phyloP scores from a whole-genome alignment of 768 basidiomycete genomes.

The Lactarius indigo region DNA sequence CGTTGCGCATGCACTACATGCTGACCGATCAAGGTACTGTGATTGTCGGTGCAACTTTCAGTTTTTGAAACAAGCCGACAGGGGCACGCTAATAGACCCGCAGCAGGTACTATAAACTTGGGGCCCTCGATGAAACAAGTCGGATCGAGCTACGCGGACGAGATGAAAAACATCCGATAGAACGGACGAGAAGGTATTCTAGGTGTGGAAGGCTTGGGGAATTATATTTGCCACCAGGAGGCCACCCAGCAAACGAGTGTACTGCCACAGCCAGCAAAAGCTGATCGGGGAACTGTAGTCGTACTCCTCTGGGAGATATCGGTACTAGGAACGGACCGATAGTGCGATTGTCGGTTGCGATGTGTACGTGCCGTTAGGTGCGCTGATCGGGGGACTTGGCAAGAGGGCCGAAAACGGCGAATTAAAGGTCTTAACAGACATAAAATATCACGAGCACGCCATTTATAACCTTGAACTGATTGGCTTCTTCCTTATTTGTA shows the following conservation, averaged over 20 bases:
- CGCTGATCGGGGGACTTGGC: constrained; percentile 18
- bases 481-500: neutral
- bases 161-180: constrained; percentile 5
- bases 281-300: neutral
- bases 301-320: neutral
- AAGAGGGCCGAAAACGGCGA: neutral
- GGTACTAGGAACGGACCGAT: constrained; percentile 12
- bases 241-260: neutral
- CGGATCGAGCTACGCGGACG: neutral
- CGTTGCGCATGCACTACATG: neutral
- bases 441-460: neutral
- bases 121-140: neutral
- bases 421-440: neutral
- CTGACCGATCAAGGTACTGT: neutral
- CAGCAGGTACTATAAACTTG: neutral
- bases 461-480: neutral
- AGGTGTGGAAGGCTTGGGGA: neutral
- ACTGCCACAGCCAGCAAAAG: neutral
- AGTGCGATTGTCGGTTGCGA: neutral
- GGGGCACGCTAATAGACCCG: neutral
- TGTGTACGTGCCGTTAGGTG: neutral
- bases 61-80: neutral
- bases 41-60: neutral
- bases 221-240: neutral
- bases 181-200: neutral